These are phyloP conservation scores for Tricholoma matsutake DNA, from an alignment of 768 basidiomycete genomes.

Conservation along the genomic window DNA sequence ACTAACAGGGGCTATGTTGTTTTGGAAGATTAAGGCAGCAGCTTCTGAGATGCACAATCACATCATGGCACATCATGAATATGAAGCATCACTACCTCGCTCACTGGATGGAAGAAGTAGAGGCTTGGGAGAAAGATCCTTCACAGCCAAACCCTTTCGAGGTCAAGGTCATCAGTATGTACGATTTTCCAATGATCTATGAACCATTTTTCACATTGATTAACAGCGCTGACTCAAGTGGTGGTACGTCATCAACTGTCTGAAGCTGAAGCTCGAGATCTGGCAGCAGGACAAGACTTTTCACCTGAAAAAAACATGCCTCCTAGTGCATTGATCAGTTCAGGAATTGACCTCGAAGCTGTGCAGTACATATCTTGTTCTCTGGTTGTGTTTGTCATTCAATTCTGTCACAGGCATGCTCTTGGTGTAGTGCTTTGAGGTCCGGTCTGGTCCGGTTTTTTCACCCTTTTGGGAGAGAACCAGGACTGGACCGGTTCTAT, in stretches of 20 bases:
- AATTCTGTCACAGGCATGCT: too few relatives aligned
- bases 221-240: constrained; percentile 8
- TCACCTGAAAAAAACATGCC: constrained; percentile 8
- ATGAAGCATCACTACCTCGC: constrained; percentile 5
- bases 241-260: constrained; percentile 3
- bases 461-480: too few relatives aligned
- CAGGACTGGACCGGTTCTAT: too few relatives aligned
- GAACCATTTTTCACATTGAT: neutral
- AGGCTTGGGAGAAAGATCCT: constrained; percentile 13
- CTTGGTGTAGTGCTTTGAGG: too few relatives aligned
- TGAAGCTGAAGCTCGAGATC: constrained; percentile 10
- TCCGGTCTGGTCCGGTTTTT: too few relatives aligned
- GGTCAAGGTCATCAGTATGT: neutral
- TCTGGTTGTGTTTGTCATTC: too few relatives aligned
- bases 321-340: constrained; percentile 7
- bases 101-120: constrained; percentile 11
- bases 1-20: too few relatives aligned
- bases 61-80: constrained; percentile 5
- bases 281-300: constrained; percentile 10
- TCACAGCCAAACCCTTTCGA: constrained; percentile 7
- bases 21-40: constrained; percentile 8
- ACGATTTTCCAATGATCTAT: neutral
- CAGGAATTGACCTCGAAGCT: constrained; percentile 15
- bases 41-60: constrained; percentile 8
- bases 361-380: constrained; percentile 14